Percentiles rank a stretch among this genome's conserved stretches.
Evolutionary conservation across 805 yeast genomes (phyloP).

Genomic region (Kuraishia ogatae): DNA sequence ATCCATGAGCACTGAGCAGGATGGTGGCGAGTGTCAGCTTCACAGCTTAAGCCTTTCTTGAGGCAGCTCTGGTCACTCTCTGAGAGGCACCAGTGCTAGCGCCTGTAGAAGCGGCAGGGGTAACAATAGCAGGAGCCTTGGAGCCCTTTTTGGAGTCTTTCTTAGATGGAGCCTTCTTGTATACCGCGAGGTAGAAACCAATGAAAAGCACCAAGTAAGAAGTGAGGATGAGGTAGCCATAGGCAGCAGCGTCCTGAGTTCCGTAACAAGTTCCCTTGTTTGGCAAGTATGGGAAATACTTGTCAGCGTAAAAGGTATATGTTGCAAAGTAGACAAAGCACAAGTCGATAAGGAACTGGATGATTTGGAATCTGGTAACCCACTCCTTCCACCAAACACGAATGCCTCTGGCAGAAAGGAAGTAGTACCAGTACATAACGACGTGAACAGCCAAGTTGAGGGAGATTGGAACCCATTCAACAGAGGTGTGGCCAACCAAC

Average conservation of each 20-base stretch:
- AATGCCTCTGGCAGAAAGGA: constrained; percentile 85
- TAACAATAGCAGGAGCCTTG: constrained; percentile 6
- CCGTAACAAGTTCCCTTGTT: constrained; percentile 85
- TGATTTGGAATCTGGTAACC: constrained; percentile 94
- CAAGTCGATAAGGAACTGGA: constrained; percentile 86
- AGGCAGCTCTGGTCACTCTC: not conserved
- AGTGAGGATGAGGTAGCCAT: constrained; percentile 82
- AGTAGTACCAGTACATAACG: constrained; percentile 96
- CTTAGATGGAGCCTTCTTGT: constrained; percentile 40
- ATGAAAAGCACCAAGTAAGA: constrained; percentile 86
- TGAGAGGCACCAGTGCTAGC: constrained; percentile 5
- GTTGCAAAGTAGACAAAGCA: constrained; percentile 90
- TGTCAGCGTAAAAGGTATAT: constrained; percentile 77
- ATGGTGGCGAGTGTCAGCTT: not conserved
- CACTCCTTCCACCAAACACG: constrained; percentile 99
- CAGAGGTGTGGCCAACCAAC: constrained; percentile 81
- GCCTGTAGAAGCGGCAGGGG: constrained; percentile 9
- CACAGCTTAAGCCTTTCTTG: constrained; percentile 1
- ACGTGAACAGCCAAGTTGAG: constrained; percentile 90
- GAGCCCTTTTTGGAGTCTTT: constrained; percentile 12
- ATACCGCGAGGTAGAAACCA: constrained; percentile 84
- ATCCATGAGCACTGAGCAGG: too few relatives aligned
- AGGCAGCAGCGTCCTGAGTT: constrained; percentile 85
- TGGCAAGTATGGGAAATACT: constrained; percentile 59
- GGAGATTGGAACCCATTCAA: constrained; percentile 90